Conservation (phyloP, 371 early-diverging fungal genomes). For the Capillidium rhysosporum region DNA sequence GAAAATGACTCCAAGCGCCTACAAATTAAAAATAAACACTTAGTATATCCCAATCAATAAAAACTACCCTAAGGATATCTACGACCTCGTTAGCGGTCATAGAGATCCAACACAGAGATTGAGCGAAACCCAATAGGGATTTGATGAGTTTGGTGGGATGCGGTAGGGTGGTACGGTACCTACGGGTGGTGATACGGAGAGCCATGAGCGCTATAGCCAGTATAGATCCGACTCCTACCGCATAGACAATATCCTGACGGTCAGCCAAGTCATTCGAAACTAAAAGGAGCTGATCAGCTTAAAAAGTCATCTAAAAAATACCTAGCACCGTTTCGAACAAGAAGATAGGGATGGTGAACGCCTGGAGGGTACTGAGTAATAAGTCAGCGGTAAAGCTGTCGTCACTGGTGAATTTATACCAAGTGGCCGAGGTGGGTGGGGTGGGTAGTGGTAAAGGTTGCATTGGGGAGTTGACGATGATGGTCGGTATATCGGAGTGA, state of each 20-base stretch:
- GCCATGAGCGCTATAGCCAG: neutral
- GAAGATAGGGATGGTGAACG: conserved; percentile 1
- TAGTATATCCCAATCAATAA: neutral
- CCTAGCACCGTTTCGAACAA: neutral
- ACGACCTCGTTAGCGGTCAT: conserved; percentile 70
- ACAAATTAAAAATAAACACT: neutral
- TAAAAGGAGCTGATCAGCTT: neutral
- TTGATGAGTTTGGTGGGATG: conserved; percentile 7
- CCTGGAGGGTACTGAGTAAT: neutral
- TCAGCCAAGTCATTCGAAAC: neutral
- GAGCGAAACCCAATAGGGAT: conserved; percentile 43
- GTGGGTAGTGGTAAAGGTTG: neutral
- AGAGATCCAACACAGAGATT: conserved; percentile 58
- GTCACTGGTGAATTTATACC: neutral
- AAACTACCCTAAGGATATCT: conserved; percentile 19
- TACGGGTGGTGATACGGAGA: neutral
- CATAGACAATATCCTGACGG: conserved; percentile 12
- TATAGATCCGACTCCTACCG: neutral
- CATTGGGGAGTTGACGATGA: neutral
- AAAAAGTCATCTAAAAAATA: neutral
- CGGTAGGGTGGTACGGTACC: neutral
- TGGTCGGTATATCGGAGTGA: conserved; percentile 7
- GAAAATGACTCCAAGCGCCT: conserved; percentile 52
- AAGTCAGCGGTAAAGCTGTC: conserved; percentile 7
- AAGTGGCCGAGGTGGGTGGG: neutral